Conservation (phyloP, 345 rosid genomes). For the Combretum micranthum region DNA sequence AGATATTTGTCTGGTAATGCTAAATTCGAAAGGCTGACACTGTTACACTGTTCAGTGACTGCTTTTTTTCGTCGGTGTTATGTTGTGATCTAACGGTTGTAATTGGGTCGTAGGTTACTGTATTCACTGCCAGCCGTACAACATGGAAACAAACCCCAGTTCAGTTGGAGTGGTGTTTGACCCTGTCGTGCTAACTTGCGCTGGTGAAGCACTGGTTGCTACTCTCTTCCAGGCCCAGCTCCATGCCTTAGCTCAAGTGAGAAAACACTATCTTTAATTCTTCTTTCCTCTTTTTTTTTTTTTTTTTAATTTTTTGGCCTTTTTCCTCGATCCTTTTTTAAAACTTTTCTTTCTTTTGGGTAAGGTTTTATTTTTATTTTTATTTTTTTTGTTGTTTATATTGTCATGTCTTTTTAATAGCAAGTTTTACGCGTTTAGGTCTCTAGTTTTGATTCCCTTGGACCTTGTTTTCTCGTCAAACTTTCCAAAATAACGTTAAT, state of each 20-base stretch:
- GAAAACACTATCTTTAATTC: neutral
- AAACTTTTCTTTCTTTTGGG: too few species aligned
- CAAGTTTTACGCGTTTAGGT: too few species aligned
- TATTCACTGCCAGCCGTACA: conserved; percentile 4
- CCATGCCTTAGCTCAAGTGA: conserved; percentile 25
- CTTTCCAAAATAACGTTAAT: too few species aligned
- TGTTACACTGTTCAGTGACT: too few species aligned
- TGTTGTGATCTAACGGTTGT: conserved; percentile 12
- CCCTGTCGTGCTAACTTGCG: conserved; percentile 40
- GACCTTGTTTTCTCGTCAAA: too few species aligned
- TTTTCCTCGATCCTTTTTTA: too few species aligned
- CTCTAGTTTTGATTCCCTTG: too few species aligned
- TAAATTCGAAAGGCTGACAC: conserved; percentile 5
- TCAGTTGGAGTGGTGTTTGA: conserved; percentile 21
- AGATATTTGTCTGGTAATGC: neutral
- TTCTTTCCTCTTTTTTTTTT: neutral
- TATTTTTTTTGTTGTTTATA: too few species aligned
- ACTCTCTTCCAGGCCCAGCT: conserved; percentile 33
- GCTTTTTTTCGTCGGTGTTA: too few species aligned
- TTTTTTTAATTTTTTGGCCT: too few species aligned
- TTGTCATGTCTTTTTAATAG: too few species aligned
- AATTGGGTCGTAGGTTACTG: neutral
- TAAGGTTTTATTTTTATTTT: neutral
- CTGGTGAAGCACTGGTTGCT: conserved; percentile 39
- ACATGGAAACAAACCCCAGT: conserved; percentile 25